Conservation (phyloP, 1,284 basidiomycete species). For the Takashimella tepidaria region DNA sequence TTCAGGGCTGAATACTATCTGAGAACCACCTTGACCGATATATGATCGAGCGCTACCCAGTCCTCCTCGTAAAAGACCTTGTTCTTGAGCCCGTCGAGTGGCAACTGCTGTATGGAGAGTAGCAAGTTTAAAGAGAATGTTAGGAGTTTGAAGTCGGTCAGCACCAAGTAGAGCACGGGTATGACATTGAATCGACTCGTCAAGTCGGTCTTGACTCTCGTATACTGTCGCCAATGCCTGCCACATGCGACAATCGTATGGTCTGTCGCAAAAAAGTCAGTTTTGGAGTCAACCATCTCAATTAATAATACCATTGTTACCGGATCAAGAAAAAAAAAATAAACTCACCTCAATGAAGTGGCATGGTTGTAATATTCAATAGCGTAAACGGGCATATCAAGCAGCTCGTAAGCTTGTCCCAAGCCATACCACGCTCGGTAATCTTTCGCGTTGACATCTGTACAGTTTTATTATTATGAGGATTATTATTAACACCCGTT, state of each 20-base stretch:
- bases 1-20: conserved; percentile 7
- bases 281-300: too few relatives aligned
- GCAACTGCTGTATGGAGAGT: conserved; percentile 54
- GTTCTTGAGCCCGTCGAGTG: background rate
- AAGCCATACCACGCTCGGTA: conserved; percentile 98
- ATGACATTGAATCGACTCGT: conserved; percentile 82
- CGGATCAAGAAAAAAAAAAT: background rate
- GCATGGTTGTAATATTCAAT: conserved; percentile 96
- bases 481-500: too few relatives aligned
- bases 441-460: conserved; percentile 91
- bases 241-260: conserved; percentile 96
- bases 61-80: conserved; percentile 13
- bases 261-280: conserved; percentile 52
- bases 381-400: conserved; percentile 95
- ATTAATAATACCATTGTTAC: too few relatives aligned
- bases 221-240: conserved; percentile 90
- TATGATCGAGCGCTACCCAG: conserved; percentile 57
- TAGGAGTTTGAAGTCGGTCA: conserved; percentile 69
- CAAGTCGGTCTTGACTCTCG: conserved; percentile 71
- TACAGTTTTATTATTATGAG: background rate
- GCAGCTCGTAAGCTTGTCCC: conserved; percentile 92
- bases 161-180: conserved; percentile 81
- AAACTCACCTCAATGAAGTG: conserved; percentile 73
- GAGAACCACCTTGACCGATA: conserved; percentile 58
- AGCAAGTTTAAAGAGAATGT: conserved; percentile 67